Base-by-base conservation (phyloP, 2,329 filamentous ascomycete genomes). In the Cytospora leucostoma region DNA sequence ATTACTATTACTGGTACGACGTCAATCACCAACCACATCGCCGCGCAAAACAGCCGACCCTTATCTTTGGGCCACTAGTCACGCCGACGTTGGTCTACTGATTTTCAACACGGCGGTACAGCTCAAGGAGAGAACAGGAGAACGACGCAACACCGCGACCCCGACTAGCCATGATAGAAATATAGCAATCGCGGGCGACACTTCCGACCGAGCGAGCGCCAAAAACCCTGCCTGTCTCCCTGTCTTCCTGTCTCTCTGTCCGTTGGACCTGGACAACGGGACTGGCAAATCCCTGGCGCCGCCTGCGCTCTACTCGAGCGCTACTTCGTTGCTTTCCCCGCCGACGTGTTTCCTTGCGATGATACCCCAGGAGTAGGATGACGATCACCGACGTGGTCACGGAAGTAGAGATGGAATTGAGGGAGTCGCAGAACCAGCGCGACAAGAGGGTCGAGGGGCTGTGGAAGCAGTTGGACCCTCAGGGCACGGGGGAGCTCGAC, bases 401-500 rank as follows among this genome's bases (percentile, higher is more conserved):
- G 70, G 77, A 82, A 72, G 72, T 81, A 69, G 76, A 79, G 76
- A 85, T 82, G 77, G 90, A 91, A 83, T 82, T 92, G 80, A 83
- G 81, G 75, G 91, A 95, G 79, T 88, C 88, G 71, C 85, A 90
- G 76, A 89, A 89, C 77, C 85, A 91, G 78, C 87, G 90, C 74
- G 91, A 96, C 79, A 84, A 87, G 76, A 86, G 93, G 72, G 86
- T 97, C 71, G 88, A 92, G 78, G 84, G 88, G 75, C 85, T 98
- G 72, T 98, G 94, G 93, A 81, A 80, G 73, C 88, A 86, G 71
- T 84, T 99, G 69, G 93, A 96, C 76, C 88, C 89, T 68, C 85
- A 87, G 68, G 83, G 84, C 64, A 88, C 89, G 70, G 92, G 92
- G 64, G 88, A 92, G 74, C 82, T 99, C 70, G 93, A 98, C 77